phyloP scores from a whole-genome alignment of 176 grass and related monocot species.

The Ampelocalamus luodianensis region DNA sequence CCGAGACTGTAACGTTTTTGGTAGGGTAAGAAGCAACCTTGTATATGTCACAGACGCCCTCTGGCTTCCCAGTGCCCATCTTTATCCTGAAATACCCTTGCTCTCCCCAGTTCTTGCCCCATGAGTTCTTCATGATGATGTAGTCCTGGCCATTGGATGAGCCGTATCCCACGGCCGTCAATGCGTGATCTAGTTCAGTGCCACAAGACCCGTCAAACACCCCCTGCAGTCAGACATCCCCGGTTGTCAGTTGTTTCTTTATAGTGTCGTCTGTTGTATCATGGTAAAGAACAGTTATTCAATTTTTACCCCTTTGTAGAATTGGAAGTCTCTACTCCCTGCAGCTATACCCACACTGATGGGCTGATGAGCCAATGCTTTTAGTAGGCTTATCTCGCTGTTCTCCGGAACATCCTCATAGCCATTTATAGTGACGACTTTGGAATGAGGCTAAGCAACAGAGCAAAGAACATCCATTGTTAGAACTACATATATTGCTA shows the following conservation, averaged over 20 bases:
- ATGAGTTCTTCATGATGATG: conserved; percentile 84
- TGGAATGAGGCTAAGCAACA: conserved; percentile 48
- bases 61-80: conserved; percentile 64
- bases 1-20: conserved; percentile 44
- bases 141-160: conserved; percentile 62
- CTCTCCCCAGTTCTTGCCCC: conserved; percentile 75
- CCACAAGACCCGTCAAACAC: conserved; percentile 75
- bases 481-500: not conserved
- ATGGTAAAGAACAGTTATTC: not conserved
- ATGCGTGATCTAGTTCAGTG: conserved; percentile 60
- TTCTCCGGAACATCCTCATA: conserved; percentile 81
- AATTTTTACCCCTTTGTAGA: conserved; percentile 78
- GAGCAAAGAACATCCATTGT: conserved; percentile 8
- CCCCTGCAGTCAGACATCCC: conserved; percentile 45
- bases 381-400: conserved; percentile 70
- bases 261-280: not conserved
- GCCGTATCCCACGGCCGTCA: conserved; percentile 80
- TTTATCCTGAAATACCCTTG: conserved; percentile 80
- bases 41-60: conserved; percentile 76
- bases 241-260: not conserved
- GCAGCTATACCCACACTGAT: conserved; percentile 79
- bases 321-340: conserved; percentile 74
- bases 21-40: conserved; percentile 77
- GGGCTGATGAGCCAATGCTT: conserved; percentile 72
- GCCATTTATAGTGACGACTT: conserved; percentile 60